Evolutionary conservation across 768 basidiomycete genomes (phyloP), one percentile per base, ranked within the genome.

Genomic region (Hysterangium stoloniferum): DNA sequence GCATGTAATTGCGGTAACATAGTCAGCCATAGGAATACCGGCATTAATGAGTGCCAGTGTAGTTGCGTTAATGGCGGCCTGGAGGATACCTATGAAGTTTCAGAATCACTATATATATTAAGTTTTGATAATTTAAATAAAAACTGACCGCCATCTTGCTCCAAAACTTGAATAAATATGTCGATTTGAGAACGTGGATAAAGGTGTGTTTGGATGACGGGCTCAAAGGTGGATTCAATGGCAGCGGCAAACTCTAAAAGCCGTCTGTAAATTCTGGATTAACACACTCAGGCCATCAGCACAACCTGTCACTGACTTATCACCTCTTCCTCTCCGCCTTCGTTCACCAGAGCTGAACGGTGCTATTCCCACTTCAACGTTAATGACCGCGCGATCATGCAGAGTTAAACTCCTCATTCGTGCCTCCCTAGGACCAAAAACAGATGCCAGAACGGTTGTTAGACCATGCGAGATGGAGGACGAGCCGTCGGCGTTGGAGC

Each of bases 171-270:
- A 6, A 99, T 75, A 65, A 83, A 88, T 54, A 99, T 83, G 67
- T 95, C 90, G 64, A 99, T 96, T 64, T 93, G 84, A 29, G 88
- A 88, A 43, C 96, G 83, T 19, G 95, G 95, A 68, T 96, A 97
- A 41, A 99, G 77, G 54, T 76, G 77, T 6, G 87, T 86, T 63
- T 92, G 87, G 20, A 99, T 79, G 49, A 95, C 91, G 35, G 94
- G 92, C 62, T 98, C 95, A 62, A 99, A 98, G 0, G 96, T 98
- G 27, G 89, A 83, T 68, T 90, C 88, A 55, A 98, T 82, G 20
- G 84, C 80, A 2, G 89, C 74, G 9, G 85, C 87, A 56, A 96
- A 73, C 68, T 99, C 96, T 54, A 87, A 71, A 55, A 89, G 75
- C 13, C 92, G 90, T 66, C 94, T 95, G 57, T 29, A 41, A 45